phyloP scores from a whole-genome alignment of 208 protist genomes.

The Trypanosoma caninum region DNA sequence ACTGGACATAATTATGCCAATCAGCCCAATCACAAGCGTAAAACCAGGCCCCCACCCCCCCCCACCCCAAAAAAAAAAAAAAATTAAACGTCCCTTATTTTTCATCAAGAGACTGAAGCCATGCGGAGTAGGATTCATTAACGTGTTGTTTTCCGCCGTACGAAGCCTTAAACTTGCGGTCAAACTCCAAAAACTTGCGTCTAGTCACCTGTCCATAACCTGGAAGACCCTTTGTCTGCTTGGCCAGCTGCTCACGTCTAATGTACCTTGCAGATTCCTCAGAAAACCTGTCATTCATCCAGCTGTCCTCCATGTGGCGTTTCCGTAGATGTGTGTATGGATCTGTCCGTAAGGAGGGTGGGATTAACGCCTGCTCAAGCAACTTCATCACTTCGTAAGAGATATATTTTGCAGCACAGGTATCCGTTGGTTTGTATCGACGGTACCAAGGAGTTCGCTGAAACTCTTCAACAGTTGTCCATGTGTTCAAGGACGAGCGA shows the following conservation, averaged over 20 bases:
- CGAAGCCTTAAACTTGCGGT: conserved; percentile 52
- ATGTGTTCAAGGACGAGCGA: conserved; percentile 79
- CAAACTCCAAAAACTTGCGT: conserved; percentile 77
- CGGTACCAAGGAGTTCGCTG: conserved; percentile 89
- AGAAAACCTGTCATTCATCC: conserved; percentile 88
- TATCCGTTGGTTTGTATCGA: conserved; percentile 79
- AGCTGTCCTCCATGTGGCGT: conserved; percentile 89
- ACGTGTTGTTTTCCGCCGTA: conserved; percentile 63
- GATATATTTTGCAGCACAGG: conserved; percentile 77
- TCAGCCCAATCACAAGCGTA: background rate
- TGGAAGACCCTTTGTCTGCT: conserved; percentile 74
- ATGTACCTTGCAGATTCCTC: conserved; percentile 78
- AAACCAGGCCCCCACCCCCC: background rate
- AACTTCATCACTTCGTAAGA: conserved; percentile 89
- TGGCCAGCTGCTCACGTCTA: conserved; percentile 63
- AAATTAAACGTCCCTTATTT: background rate
- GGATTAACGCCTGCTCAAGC: conserved; percentile 72
- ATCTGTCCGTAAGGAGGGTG: conserved; percentile 71
- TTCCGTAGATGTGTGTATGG: conserved; percentile 87
- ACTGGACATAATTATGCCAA: background rate
- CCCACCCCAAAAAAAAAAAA: background rate
- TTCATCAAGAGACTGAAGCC: conserved; percentile 42
- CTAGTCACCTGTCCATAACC: conserved; percentile 69
- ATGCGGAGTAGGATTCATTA: conserved; percentile 83
- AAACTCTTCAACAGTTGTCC: conserved; percentile 88